Evolutionary conservation across 371 early-diverging fungal genomes (phyloP).

Genomic region (Rhizopus arrhizus): DNA sequence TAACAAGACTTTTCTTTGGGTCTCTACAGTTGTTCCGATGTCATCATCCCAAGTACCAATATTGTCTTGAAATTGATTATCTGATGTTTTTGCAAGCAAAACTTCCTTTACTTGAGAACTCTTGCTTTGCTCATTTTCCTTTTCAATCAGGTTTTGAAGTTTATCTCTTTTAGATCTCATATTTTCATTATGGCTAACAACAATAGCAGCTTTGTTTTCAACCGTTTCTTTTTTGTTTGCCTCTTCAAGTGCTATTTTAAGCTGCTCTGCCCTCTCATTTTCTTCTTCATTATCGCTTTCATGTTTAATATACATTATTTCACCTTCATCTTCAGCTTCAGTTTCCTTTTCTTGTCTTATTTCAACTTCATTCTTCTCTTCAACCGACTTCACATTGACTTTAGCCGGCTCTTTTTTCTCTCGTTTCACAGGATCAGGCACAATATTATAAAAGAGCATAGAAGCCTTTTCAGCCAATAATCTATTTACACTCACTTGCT

Average conservation of each 20-base stretch:
- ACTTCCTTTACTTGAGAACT: constrained; percentile 49
- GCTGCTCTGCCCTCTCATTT: constrained; percentile 33
- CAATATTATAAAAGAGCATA: constrained; percentile 76
- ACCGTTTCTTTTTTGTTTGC: constrained; percentile 40
- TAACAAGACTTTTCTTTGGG: constrained; percentile 40
- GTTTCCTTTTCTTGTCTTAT: constrained; percentile 16
- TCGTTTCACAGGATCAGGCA: constrained; percentile 28
- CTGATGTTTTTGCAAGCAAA: constrained; percentile 33
- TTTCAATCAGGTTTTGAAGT: constrained; percentile 53
- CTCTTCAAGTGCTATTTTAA: constrained; percentile 38
- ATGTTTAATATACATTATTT: constrained; percentile 2
- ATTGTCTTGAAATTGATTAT: constrained; percentile 45
- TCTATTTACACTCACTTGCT: constrained; percentile 70
- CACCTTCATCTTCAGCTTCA: constrained; percentile 19
- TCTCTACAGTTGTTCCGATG: constrained; percentile 31
- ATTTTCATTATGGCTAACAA: constrained; percentile 53
- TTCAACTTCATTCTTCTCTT: constrained; percentile 15
- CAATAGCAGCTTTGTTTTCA: constrained; percentile 43
- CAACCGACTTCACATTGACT: neutral
- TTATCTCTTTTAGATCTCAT: constrained; percentile 60
- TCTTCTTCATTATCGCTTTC: constrained; percentile 20
- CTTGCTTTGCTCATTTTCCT: constrained; percentile 45
- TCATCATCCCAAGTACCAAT: constrained; percentile 55
- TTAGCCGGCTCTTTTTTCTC: constrained; percentile 16
- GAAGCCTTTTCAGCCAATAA: constrained; percentile 77